Evolutionary conservation across 2,329 filamentous ascomycete species (phyloP).

Genomic region (Neofusicoccum umdonicola): DNA sequence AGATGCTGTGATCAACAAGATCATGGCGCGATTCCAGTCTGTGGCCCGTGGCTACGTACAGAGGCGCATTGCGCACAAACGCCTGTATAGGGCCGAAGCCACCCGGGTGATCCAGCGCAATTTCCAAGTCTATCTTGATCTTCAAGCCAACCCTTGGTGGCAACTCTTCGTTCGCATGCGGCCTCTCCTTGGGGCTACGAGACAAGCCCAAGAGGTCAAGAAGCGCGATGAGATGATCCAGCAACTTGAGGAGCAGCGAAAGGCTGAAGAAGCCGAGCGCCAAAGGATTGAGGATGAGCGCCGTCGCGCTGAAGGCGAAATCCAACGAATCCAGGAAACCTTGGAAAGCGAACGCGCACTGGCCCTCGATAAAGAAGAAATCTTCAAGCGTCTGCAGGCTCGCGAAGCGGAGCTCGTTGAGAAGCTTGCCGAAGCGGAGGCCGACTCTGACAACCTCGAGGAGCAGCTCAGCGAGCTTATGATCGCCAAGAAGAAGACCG

Average conservation of each 20-base stretch:
- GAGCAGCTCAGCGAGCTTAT: slow-evolving; percentile 89
- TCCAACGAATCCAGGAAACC: slow-evolving; percentile 86
- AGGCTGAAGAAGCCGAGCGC: slow-evolving; percentile 69
- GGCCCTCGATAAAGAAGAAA: slow-evolving; percentile 96
- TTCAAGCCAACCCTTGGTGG: slow-evolving; percentile 97
- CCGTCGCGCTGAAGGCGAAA: slow-evolving; percentile 79
- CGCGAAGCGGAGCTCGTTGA: slow-evolving; percentile 92
- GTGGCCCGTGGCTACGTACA: slow-evolving; percentile 87
- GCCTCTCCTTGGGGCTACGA: slow-evolving; percentile 85
- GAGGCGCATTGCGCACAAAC: slow-evolving; percentile 84
- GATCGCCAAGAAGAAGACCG: slow-evolving; percentile 82
- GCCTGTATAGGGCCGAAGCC: slow-evolving; percentile 89
- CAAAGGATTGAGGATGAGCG: slow-evolving; percentile 87
- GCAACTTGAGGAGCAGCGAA: slow-evolving; percentile 80
- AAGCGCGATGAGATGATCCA: slow-evolving; percentile 92
- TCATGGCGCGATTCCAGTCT: slow-evolving; percentile 91
- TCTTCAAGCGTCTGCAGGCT: slow-evolving; percentile 91
- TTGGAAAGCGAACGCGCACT: slow-evolving; percentile 94
- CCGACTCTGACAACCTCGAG: slow-evolving; percentile 91
- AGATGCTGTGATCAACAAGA: slow-evolving; percentile 86
- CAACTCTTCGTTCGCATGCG: slow-evolving; percentile 92
- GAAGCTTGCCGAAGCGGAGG: slow-evolving; percentile 85
- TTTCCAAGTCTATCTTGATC: slow-evolving; percentile 84
- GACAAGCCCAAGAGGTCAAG: slow-evolving; percentile 90
- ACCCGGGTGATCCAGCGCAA: slow-evolving; percentile 93